Base-by-base conservation (phyloP, 768 basidiomycete genomes). In the Panaeolus papilionaceus region DNA sequence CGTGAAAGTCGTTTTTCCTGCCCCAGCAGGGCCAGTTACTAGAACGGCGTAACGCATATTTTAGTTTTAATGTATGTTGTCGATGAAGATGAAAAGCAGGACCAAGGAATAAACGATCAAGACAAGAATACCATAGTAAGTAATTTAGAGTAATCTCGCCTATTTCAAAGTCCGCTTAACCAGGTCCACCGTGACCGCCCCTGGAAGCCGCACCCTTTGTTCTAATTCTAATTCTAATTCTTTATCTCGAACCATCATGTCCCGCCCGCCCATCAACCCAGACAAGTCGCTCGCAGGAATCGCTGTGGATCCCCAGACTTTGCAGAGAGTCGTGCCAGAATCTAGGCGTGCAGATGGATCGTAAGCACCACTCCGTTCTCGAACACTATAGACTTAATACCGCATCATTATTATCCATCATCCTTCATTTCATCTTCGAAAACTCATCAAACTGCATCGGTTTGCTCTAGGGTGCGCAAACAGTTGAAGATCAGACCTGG, bases 1-100 rank as follows among this genome's bases (percentile, higher is more conserved):
- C 72, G 93, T 92, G 75, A 99, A 97, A 0, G 98, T 99, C 0
- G 95, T 94, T 82, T 99, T 99, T 63, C 98, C 98, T 14, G 98
- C 95, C 62, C 98, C 98, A 2, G 98, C 98, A 61, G 98, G 98
- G n/a, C 98, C 98, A 65, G 92, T 93, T 63, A 95, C 88, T 58
- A 95, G 86, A 37, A 95, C 90, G 7, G 94, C 94, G 81, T 95
- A 95, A 68, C 94, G 91, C 94, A 95, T 95, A 47, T 63, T 58
- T 58, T 58, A 70, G 61, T 45, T 20, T 47, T 23, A 62, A 67
- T 64, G 38, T n/a, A 16, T 23, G 38, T 61, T 63, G 33, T n/a
- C 49, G n/a, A 63, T 65, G 39, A 58, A 64, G 66, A 65, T 44
- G 40, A 12, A 62, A 61, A 62, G 61, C 49, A 54, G 14, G 39